Evolutionary conservation across 768 basidiomycete genomes (phyloP).

Genomic region (Tricholoma flavovirens): DNA sequence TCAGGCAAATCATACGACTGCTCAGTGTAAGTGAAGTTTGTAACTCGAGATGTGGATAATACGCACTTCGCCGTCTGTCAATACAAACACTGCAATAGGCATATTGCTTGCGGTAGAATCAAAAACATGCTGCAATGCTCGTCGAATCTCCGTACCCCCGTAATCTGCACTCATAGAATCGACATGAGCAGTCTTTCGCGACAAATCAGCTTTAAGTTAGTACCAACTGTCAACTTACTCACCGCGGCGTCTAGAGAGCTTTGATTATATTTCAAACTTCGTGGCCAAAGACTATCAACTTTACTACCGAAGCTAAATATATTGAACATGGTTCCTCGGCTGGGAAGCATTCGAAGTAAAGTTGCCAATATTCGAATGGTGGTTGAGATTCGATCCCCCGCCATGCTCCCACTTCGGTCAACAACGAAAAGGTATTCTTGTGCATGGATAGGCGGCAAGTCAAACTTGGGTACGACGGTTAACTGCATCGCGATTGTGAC

Average conservation of each 20-base stretch:
- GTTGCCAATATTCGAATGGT: constrained; percentile 43
- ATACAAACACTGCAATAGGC: constrained; percentile 46
- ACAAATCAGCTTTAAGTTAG: background rate
- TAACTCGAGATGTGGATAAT: background rate
- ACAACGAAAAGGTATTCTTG: constrained; percentile 61
- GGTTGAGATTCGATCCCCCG: constrained; percentile 30
- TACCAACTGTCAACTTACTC: constrained; percentile 13
- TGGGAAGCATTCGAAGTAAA: constrained; percentile 46
- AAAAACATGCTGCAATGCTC: constrained; percentile 37
- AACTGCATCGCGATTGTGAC: constrained; percentile 46
- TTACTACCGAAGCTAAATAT: constrained; percentile 47
- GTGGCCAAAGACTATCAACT: constrained; percentile 28
- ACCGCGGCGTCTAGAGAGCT: constrained; percentile 31
- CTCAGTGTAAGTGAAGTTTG: background rate
- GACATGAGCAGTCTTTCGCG: constrained; percentile 33
- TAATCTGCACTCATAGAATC: constrained; percentile 32
- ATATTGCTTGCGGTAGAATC: constrained; percentile 23
- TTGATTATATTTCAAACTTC: constrained; percentile 28
- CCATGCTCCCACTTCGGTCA: constrained; percentile 57
- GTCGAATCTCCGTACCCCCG: constrained; percentile 47
- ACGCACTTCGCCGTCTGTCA: constrained; percentile 53
- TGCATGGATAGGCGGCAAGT: constrained; percentile 31
- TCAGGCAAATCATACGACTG: constrained; percentile 17
- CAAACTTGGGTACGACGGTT: constrained; percentile 48
- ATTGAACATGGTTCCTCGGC: constrained; percentile 41